A percentile compares a stretch with the other conserved stretches of the same genome.
phyloP scores from a whole-genome alignment of 306 rosid species.

The Fragaria iinumae region DNA sequence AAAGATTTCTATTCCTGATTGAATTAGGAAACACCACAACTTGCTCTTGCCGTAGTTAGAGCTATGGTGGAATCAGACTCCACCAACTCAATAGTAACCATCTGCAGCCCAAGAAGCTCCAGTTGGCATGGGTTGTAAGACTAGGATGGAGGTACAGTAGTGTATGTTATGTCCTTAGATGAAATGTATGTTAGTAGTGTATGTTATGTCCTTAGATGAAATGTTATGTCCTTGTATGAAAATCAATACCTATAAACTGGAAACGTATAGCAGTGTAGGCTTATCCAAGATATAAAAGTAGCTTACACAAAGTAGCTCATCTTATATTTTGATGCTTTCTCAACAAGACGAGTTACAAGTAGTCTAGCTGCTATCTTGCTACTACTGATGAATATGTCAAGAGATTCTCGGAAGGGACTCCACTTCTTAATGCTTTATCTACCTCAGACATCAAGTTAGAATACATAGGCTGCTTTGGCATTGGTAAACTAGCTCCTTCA shows the following conservation, averaged over 20 bases:
- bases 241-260: no score
- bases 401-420: conserved; percentile 9
- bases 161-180: no score
- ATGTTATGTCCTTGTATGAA: no score
- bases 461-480: conserved; percentile 7
- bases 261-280: no score
- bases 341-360: not conserved
- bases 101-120: no score
- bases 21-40: not conserved
- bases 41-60: not conserved
- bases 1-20: not conserved
- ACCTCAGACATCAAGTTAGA: conserved; percentile 2
- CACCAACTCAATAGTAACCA: no score
- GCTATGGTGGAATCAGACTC: not conserved
- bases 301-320: not conserved
- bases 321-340: not conserved
- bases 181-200: no score
- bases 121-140: no score
- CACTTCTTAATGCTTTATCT: not conserved
- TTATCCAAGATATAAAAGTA: no score
- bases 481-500: conserved; percentile 15
- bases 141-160: no score
- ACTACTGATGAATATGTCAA: conserved; percentile 1
- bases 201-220: no score
- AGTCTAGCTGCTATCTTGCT: conserved; percentile 6